These are phyloP conservation scores for Primulina huaijiensis DNA, from an alignment of 257 asterid genomes.

Conservation along the genomic window DNA sequence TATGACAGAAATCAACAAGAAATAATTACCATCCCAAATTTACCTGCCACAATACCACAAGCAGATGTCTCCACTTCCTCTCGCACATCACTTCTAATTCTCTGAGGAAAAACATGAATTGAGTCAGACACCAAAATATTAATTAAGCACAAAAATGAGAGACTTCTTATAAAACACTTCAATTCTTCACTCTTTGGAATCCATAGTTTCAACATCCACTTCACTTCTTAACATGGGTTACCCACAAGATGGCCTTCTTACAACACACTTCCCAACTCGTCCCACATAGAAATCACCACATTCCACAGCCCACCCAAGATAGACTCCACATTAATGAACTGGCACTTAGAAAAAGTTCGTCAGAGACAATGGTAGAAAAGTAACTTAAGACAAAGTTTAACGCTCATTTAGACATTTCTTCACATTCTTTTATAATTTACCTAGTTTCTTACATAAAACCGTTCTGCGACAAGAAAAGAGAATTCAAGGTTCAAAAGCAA, in stretches of 20 bases:
- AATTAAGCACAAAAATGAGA: conserved; percentile 2
- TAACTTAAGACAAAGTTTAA: no score
- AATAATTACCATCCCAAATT: conserved; percentile 20
- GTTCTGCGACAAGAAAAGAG: not conserved
- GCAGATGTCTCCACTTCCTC: conserved; percentile 89
- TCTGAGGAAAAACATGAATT: conserved; percentile 43
- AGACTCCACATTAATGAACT: not conserved
- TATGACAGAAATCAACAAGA: conserved; percentile 24
- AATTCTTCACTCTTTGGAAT: not conserved
- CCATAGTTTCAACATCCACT: not conserved
- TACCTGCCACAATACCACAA: conserved; percentile 69
- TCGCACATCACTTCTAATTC: conserved; percentile 47
- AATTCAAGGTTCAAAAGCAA: not conserved
- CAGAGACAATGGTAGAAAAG: not conserved
- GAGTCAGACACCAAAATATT: conserved; percentile 16
- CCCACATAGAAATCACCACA: not conserved
- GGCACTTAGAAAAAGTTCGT: not conserved
- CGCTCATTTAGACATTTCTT: not conserved
- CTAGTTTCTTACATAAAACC: not conserved
- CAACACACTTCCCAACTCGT: not conserved
- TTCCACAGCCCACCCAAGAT: not conserved
- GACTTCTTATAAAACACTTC: not conserved
- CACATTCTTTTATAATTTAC: not conserved
- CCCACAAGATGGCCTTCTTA: not conserved
- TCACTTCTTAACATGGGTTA: not conserved